Evolutionary conservation across 345 rosid genomes (phyloP), one percentile per base, ranked within the genome.

Genomic region (Corchorus olitorius): DNA sequence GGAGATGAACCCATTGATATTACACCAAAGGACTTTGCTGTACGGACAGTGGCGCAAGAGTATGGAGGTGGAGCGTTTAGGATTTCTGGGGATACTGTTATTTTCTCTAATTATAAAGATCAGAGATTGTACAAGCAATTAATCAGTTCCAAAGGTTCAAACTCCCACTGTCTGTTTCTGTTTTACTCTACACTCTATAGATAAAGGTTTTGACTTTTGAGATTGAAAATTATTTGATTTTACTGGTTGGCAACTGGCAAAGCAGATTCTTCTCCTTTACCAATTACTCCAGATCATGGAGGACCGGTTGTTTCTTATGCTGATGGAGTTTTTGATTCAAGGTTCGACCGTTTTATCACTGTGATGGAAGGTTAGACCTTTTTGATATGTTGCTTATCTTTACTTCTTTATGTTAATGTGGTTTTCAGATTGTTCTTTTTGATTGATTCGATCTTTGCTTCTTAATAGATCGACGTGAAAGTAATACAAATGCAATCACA

Each of bases 61-160:
- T 92, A 90, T 20, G 99, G 98, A n/a, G 98, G 99, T 68, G 99
- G 99, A 63, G 99, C 94, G 4, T 95, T 95, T 72, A 71, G 79
- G 52, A 78, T 91, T 75, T 89, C 77, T 4, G 87, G 84, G 50
- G 91, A 90, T 22, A 70, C 82, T 2, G 84, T 93, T 73, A 61
- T 95, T 78, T 95, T 93, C 86, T 89, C 99, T 2, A 92, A 93
- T 79, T 92, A 95, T 80, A 87, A 90, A 73, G 98, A 95, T 78
- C 99, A 95, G 75, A 84, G 97, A 69, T 85, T 95, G 12, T 95
- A 90, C 88, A 88, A 80, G 86, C 97, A 92, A 74, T 56, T 83
- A 1, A 37, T 85, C 12, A 55, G 79, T 66, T 73, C 84, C 60
- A 77, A 70, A 80, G 92, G 98, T 95, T 15, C 69, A 13, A 19